These are phyloP conservation scores for Puya raimondii DNA, from an alignment of 176 grass and related monocot genomes.

Conservation along the genomic window DNA sequence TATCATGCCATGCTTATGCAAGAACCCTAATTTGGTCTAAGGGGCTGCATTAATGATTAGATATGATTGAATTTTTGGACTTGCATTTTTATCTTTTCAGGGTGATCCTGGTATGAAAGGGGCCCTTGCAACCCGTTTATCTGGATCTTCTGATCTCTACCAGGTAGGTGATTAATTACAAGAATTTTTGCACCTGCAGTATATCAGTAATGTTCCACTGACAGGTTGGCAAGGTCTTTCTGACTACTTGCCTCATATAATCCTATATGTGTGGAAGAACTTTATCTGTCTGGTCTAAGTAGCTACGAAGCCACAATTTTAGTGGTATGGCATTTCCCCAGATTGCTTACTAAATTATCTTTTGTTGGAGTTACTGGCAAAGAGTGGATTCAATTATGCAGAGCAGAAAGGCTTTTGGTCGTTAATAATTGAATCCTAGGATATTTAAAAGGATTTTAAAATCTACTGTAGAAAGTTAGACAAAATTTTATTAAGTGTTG, in stretches of 20 bases:
- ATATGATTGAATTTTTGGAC: not conserved
- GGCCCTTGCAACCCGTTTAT: slow-evolving; percentile 81
- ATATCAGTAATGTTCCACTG: not conserved
- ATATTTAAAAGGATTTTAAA: too few species aligned
- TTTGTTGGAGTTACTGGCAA: too few species aligned
- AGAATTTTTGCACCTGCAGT: slow-evolving; percentile 1
- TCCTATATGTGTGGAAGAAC: not conserved
- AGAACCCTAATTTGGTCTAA: not conserved
- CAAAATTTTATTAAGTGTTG: too few species aligned
- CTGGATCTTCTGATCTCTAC: slow-evolving; percentile 91
- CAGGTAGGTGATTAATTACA: slow-evolving; percentile 38
- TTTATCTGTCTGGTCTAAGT: not conserved
- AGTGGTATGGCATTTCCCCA: too few species aligned
- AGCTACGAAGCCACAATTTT: too few species aligned
- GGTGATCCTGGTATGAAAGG: slow-evolving; percentile 85
- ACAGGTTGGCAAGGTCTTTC: not conserved
- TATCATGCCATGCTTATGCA: not conserved
- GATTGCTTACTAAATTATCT: too few species aligned
- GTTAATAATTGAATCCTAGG: too few species aligned
- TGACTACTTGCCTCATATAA: not conserved
- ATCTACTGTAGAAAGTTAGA: too few species aligned
- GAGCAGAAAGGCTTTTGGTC: too few species aligned
- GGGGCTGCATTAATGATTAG: not conserved
- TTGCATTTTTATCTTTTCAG: slow-evolving; percentile 28
- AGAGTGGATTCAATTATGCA: too few species aligned